These are phyloP conservation scores for Boletus pseudo-olivaceus DNA, from an alignment of 768 basidiomycete species.

Conservation along the genomic window DNA sequence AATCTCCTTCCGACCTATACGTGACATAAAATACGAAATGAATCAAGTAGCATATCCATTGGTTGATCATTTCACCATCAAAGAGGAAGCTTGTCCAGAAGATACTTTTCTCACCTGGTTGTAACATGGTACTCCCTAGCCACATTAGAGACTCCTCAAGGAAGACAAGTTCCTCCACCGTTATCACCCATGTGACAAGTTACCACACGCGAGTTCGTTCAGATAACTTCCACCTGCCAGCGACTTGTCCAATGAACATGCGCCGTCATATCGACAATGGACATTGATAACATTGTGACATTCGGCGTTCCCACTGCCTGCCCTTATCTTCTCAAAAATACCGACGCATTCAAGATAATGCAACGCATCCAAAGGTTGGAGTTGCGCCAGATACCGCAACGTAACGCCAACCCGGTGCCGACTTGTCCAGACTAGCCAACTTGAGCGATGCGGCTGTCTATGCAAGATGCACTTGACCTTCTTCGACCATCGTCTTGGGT, in stretches of 20 bases:
- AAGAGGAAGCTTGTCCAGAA: not conserved
- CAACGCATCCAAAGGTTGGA: slow-evolving; percentile 5
- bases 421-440: not conserved
- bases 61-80: no score
- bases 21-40: no score
- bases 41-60: no score
- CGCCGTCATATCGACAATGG: not conserved
- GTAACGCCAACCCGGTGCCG: not conserved
- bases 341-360: slow-evolving; percentile 2
- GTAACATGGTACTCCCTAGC: no score
- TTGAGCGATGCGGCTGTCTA: slow-evolving; percentile 7
- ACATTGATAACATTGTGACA: not conserved
- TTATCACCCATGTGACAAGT: not conserved
- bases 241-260: not conserved
- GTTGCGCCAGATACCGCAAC: not conserved
- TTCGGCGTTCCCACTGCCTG: not conserved
- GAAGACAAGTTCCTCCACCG: not conserved
- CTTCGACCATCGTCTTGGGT: slow-evolving; percentile 22
- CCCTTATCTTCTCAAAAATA: slow-evolving; percentile 5
- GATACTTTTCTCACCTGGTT: not conserved
- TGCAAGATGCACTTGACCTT: not conserved
- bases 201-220: not conserved
- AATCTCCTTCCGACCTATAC: no score
- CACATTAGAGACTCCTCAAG: not conserved
- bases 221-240: not conserved